Evolutionary conservation across 1,139 yeast species (phyloP).

Genomic region (Martiniozyma asiatica): DNA sequence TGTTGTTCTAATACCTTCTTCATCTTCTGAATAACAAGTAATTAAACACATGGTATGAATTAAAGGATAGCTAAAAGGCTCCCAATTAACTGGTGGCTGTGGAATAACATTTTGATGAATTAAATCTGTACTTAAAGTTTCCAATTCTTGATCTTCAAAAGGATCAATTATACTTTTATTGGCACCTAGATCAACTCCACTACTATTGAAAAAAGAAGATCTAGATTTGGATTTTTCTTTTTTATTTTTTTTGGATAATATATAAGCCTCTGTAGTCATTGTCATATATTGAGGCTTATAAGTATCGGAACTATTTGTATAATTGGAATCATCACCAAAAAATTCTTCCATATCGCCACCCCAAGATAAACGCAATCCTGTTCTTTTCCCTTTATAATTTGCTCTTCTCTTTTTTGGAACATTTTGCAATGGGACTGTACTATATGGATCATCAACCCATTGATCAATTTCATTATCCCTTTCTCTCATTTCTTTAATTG

Average conservation of each 20-base stretch:
- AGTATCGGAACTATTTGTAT: slow-evolving; percentile 3
- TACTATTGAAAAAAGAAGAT: slow-evolving; percentile 7
- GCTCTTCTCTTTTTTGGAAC: slow-evolving; percentile 44
- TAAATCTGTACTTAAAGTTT: slow-evolving; percentile 54
- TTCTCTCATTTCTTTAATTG: slow-evolving; percentile 30
- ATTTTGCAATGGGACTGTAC: slow-evolving; percentile 44
- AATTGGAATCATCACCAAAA: slow-evolving; percentile 25
- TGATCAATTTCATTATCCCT: slow-evolving; percentile 38
- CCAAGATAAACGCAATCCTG: slow-evolving; percentile 29
- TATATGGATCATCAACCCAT: slow-evolving; percentile 44
- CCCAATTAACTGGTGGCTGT: slow-evolving; percentile 83
- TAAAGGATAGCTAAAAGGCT: slow-evolving; percentile 80
- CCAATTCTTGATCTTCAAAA: slow-evolving; percentile 28
- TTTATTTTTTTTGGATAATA: slow-evolving; percentile 12
- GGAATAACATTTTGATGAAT: slow-evolving; percentile 66
- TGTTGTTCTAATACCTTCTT: slow-evolving; percentile 73
- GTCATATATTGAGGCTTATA: slow-evolving; percentile 40
- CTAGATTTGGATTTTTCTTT: slow-evolving; percentile 8
- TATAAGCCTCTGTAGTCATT: slow-evolving; percentile 44
- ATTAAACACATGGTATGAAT: slow-evolving; percentile 77
- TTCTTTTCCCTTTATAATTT: slow-evolving; percentile 33
- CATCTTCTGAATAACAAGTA: slow-evolving; percentile 92
- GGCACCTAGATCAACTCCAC: slow-evolving; percentile 12
- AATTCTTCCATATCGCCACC: slow-evolving; percentile 33
- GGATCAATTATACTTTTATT: slow-evolving; percentile 27